Base-by-base conservation (phyloP, 805 yeast genomes). In the Candida caryicola region DNA sequence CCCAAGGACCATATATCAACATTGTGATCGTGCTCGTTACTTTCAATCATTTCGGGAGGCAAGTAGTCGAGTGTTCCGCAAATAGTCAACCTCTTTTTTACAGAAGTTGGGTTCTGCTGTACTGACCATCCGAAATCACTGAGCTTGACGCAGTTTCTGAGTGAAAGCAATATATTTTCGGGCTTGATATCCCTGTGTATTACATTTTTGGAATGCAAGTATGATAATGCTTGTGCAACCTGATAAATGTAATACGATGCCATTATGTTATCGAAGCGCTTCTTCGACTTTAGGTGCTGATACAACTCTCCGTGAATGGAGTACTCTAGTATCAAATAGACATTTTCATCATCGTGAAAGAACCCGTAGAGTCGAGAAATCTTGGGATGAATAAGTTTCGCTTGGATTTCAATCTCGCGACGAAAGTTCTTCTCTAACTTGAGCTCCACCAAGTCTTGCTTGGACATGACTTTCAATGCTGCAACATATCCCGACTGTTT, bases 51-150 rank as follows among this genome's bases (percentile, higher is more conserved):
- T 62, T 91, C 99, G 5, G 99, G 99, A 0, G 98, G 95, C 12
- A 93, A 63, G 51, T 91, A 91, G 61, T 93, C 98, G 29, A 91
- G 67, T 0, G 99, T 93, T 0, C 99, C 98, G 62, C 98, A 93
- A 67, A 93, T 76, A 0, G 98, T 91, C 12, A 79, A 71, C 52
- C 96, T 67, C 45, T 77, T 74, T 8, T 42, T 43, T 14, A 40
- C 29, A 2, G 51, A 32, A 16, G 46, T 36, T 35, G 50, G 19
- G 44, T 33, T 36, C 13, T 43, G 47, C n/a, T 79, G 80, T 45
- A 90, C 91, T 39, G 95, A 84, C 97, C 97, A 91, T 10, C 99
- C 99, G 58, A 93, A 91, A 62, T 91, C 99, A 14, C 96, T 83
- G 27, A 91, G 72, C 57, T 90, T 91, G 38, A 91, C 72, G 17